Evolutionary conservation across 768 basidiomycete genomes (phyloP), one percentile per base, ranked within the genome.

Genomic region (Pleurotus cornucopiae): DNA sequence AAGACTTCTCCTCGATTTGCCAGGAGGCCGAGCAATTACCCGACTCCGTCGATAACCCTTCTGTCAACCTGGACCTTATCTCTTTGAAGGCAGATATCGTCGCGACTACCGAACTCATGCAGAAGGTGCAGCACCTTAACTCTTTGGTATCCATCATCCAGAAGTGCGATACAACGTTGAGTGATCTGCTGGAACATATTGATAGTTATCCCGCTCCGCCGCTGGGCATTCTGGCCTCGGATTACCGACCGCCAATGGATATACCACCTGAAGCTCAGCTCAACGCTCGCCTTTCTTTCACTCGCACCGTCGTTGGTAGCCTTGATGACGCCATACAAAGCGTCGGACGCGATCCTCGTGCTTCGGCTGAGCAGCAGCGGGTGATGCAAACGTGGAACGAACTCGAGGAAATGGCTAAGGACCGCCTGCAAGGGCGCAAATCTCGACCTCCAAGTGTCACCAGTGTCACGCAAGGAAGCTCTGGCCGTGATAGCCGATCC

Each of bases 111-210:
- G 70, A 73, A 2, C 64, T 84, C 46, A 68, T 90, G 63, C 70
- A 75, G 30, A 77, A 76, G 44, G 66, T 91, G 21, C 71, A 79
- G 51, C 70, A 69, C 38, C 71, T 94, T n/a, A 80, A 78, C 7
- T 70, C 74, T n/a, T 71, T 93, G 47, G 69, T 75, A 4, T 69
- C 75, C 18, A 64, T 73, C 37, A 67, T 87, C 6, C 74, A 75
- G 23, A 64, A 66, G 16, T 91, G 89, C 61, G 92, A 95, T 65
- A 72, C 76, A n/a, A 82, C 85, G 18, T 74, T 94, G 44, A 94
- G 92, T 62, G 90, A 94, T 67, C 75, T 94, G 4, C 73, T 95
- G 46, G 89, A 93, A 63, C 89, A 93, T 63, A 77, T 93, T 54
- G 92, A 95, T 66, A 91, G 88, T 62, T 93, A 85, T 64, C 91